A percentile compares a stretch with the other conserved stretches of the same genome.
Conservation (phyloP, 176 grass and related monocot species). For the Cenchrus purpureus region DNA sequence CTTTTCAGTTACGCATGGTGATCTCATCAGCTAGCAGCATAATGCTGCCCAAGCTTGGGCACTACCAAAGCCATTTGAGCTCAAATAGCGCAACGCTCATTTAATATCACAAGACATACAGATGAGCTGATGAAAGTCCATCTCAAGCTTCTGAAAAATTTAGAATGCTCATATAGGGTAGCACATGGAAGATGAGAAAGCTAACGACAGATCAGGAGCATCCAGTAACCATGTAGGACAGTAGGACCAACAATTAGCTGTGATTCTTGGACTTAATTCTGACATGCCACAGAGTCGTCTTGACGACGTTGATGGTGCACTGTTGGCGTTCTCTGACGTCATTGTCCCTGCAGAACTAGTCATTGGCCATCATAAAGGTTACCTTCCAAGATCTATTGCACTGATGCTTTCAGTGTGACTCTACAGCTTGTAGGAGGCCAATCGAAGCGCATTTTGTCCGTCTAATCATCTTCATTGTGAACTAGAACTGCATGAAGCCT, state of each 20-base stretch:
- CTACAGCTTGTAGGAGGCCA: not conserved
- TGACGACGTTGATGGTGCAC: no score
- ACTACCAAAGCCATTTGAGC: slow-evolving; percentile 6
- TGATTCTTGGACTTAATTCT: not conserved
- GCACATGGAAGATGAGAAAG: not conserved
- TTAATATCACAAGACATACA: not conserved
- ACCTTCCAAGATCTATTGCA: slow-evolving; percentile 6
- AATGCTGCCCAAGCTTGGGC: not conserved
- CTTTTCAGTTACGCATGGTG: not conserved
- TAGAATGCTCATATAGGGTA: no score
- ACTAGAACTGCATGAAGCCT: not conserved
- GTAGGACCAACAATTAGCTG: not conserved
- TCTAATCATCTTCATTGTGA: not conserved
- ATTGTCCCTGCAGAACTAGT: not conserved
- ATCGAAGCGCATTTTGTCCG: not conserved
- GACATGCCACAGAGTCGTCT: no score
- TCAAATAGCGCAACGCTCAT: not conserved
- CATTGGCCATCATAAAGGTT: not conserved
- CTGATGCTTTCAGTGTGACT: not conserved
- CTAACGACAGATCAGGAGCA: not conserved
- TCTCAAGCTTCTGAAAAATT: not conserved
- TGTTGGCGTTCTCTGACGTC: no score
- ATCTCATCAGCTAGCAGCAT: slow-evolving; percentile 25
- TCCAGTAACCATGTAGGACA: not conserved
- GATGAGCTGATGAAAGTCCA: not conserved